These are phyloP conservation scores for Mycena vulgaris DNA, from an alignment of 768 basidiomycete species.

Conservation along the genomic window DNA sequence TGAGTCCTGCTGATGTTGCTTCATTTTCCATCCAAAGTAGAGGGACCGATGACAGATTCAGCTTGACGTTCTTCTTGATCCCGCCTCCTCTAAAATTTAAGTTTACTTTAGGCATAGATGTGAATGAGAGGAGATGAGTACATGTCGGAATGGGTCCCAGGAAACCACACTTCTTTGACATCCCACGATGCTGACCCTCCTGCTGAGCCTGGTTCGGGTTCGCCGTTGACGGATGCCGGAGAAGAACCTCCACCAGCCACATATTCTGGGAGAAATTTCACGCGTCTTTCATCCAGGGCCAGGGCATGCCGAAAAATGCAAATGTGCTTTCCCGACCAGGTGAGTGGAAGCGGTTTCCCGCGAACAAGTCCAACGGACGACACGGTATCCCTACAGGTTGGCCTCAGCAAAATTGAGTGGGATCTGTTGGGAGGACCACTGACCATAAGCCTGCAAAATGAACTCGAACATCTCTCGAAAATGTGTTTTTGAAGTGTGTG, in stretches of 20 bases:
- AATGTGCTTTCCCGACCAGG: constrained; percentile 13
- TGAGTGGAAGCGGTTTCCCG: constrained; percentile 8
- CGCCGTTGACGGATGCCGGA: neutral
- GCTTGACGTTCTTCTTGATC: neutral
- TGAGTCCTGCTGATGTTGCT: constrained; percentile 4
- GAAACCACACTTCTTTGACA: no score
- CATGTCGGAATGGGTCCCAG: constrained; percentile 28
- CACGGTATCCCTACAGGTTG: neutral
- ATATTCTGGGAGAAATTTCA: constrained; percentile 24
- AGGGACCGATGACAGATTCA: constrained; percentile 13
- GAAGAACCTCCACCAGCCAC: neutral
- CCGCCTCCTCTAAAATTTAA: neutral
- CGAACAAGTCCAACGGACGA: constrained; percentile 6
- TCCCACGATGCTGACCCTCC: neutral
- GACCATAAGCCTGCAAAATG: neutral
- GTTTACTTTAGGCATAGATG: neutral
- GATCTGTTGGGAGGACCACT: neutral
- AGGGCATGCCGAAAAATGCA: constrained; percentile 15
- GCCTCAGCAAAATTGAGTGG: neutral
- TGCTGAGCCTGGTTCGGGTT: neutral
- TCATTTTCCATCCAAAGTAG: constrained; percentile 21
- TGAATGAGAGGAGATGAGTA: neutral
- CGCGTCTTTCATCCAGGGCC: constrained; percentile 20
- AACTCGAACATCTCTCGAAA: neutral
- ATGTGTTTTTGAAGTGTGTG: constrained; percentile 4